Conservation (phyloP, 208 protist species). For the Leishmania amazonensis region DNA sequence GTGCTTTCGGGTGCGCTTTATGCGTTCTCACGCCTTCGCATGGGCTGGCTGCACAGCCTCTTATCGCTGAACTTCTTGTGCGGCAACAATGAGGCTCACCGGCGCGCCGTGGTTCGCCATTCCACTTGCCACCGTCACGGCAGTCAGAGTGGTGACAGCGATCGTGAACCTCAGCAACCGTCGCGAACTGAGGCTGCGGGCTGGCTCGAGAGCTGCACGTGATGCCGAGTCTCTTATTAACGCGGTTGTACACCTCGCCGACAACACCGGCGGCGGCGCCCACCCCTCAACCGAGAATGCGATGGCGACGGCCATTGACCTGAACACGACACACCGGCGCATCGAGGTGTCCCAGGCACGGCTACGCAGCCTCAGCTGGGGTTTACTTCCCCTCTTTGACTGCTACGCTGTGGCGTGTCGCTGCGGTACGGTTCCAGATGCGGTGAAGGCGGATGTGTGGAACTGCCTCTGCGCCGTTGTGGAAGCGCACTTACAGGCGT, state of each 20-base stretch:
- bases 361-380: background rate
- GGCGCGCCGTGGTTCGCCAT: conserved; percentile 16
- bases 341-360: background rate
- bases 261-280: background rate
- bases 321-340: conserved; percentile 16
- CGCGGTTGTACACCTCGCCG: background rate
- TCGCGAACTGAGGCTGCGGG: background rate
- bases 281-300: background rate
- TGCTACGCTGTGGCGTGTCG: conserved; percentile 23
- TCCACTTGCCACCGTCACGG: background rate
- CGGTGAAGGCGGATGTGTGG: conserved; percentile 24
- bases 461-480: conserved; percentile 27
- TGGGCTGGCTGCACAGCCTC: background rate
- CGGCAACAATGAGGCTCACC: background rate
- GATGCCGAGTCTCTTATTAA: conserved; percentile 2
- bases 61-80: background rate
- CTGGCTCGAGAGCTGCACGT: background rate
- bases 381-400: conserved; percentile 23
- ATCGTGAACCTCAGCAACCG: conserved; percentile 6
- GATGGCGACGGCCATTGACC: background rate
- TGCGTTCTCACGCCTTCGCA: background rate
- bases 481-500: conserved; percentile 17
- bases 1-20: background rate
- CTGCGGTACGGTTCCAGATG: conserved; percentile 6
- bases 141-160: background rate